Base-by-base conservation (phyloP, 2,329 filamentous ascomycete genomes). In the Paraphaeosphaeria minitans region DNA sequence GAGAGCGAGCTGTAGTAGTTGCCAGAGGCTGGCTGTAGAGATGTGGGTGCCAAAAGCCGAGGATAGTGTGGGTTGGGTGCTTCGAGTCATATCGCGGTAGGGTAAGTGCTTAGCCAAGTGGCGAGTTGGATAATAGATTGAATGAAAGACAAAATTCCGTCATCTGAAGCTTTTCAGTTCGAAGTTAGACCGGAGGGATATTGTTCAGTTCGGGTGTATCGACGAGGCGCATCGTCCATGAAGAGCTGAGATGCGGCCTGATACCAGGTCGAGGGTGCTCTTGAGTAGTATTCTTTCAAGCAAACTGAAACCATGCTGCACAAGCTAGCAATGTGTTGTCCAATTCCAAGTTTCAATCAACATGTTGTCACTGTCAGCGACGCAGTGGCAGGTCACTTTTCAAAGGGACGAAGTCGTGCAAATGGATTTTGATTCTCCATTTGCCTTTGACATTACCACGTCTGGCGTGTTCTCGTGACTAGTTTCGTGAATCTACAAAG, bases 401-500 rank as follows among this genome's bases (percentile, higher is more conserved):
- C 21, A 4, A 43, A 21, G 19, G 8, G 19, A 9, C 3, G 9
- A 22, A 24, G 16, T n/a, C 8, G n/a, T 29, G n/a, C 33, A 51
- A 27, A 51, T 24, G 33, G 8, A 41, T 41, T 31, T 41, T 19
- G 19, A 37, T 37, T 41, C 27, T 37, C 39, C 24, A 24, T 43
- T 53, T 53, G 50, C 33, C 37, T 47, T 47, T 42, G 52, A 37
- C 43, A 27, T 55, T 55, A 55, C 29, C 52, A 39, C 42, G 47
- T 46, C 37, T 27, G 46, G 47, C 53, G 31, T 59, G 51, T 52
- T 55, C 51, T 59, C 53, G 35, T 59, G 31, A 53, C 41, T 22
- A 46, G n/a, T 33, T 24, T 53, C 47, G 39, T 56, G 54, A 52
- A 41, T 49, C 57, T 59, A 59, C 41, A 42, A 29, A 48, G 21